Evolutionary conservation across 768 basidiomycete species (phyloP).

Genomic region (Hericium rajendrae): DNA sequence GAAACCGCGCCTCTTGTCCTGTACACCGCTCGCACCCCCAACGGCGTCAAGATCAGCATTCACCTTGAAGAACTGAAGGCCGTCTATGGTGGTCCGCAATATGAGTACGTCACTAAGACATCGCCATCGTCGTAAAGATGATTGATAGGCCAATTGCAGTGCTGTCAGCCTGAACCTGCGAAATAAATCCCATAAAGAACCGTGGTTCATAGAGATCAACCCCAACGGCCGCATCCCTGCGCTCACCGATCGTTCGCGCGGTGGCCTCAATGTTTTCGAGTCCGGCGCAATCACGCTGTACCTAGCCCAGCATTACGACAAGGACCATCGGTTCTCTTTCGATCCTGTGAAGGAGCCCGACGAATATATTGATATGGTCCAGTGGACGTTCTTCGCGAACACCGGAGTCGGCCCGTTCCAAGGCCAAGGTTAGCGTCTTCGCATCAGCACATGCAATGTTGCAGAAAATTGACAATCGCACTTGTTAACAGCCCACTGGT

Average conservation of each 20-base stretch:
- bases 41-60: slow-evolving; percentile 42
- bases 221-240: slow-evolving; percentile 69
- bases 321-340: slow-evolving; percentile 58
- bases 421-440: slow-evolving; percentile 39
- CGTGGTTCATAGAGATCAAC: slow-evolving; percentile 69
- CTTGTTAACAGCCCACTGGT: slow-evolving; percentile 50
- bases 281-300: slow-evolving; percentile 76
- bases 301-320: slow-evolving; percentile 74
- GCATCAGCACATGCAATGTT: neutral
- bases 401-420: slow-evolving; percentile 83
- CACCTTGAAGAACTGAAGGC: slow-evolving; percentile 53
- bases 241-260: slow-evolving; percentile 49
- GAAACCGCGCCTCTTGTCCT: slow-evolving; percentile 1
- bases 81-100: slow-evolving; percentile 29
- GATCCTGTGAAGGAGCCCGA: slow-evolving; percentile 41
- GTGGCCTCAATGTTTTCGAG: slow-evolving; percentile 64
- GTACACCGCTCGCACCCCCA: slow-evolving; percentile 38
- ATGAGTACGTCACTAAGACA: slow-evolving; percentile 32
- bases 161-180: slow-evolving; percentile 44
- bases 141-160: slow-evolving; percentile 21
- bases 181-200: slow-evolving; percentile 67
- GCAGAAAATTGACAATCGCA: neutral
- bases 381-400: slow-evolving; percentile 88
- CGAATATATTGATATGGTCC: slow-evolving; percentile 60
- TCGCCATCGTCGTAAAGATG: neutral